Percentiles rank a stretch among this genome's conserved stretches.
Evolutionary conservation across 352 stramenopile species (phyloP).

Genomic region (Phytophthora capsici): DNA sequence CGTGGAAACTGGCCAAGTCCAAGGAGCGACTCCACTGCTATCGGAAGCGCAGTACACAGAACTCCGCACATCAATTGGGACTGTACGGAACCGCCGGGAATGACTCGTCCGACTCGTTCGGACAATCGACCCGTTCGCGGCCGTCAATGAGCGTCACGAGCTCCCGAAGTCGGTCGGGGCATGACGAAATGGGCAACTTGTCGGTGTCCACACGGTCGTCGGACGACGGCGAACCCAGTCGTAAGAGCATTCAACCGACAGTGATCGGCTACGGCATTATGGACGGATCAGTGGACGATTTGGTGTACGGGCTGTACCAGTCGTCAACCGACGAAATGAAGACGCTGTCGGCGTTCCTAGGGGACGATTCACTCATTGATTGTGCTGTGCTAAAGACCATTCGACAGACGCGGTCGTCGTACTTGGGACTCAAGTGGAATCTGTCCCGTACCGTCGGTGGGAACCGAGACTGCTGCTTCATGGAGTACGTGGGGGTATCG

Average conservation of each 20-base stretch:
- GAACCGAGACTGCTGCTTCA: conserved; percentile 76
- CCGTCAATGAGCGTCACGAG: conserved; percentile 38
- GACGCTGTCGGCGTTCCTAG: conserved; percentile 53
- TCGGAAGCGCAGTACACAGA: conserved; percentile 41
- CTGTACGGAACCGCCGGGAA: conserved; percentile 39
- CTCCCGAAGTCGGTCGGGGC: conserved; percentile 32
- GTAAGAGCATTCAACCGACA: conserved; percentile 50
- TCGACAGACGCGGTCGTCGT: conserved; percentile 56
- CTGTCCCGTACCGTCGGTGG: conserved; percentile 69
- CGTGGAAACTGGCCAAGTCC: conserved; percentile 72
- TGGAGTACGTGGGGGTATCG: conserved; percentile 71
- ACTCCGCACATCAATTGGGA: conserved; percentile 39
- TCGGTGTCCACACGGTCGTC: conserved; percentile 39
- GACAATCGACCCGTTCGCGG: conserved; percentile 31
- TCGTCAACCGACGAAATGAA: conserved; percentile 66
- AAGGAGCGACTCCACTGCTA: conserved; percentile 76
- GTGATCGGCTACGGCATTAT: conserved; percentile 59
- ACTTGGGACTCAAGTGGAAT: conserved; percentile 81
- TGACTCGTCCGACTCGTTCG: conserved; percentile 32
- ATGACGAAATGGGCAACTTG: conserved; percentile 24
- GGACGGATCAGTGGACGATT: conserved; percentile 56
- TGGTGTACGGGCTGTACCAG: conserved; percentile 62
- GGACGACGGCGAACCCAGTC: conserved; percentile 42
- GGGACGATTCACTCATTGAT: conserved; percentile 68
- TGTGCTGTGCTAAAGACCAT: conserved; percentile 68